Evolutionary conservation across 768 basidiomycete genomes (phyloP).

Genomic region (Lyophyllum atratum): DNA sequence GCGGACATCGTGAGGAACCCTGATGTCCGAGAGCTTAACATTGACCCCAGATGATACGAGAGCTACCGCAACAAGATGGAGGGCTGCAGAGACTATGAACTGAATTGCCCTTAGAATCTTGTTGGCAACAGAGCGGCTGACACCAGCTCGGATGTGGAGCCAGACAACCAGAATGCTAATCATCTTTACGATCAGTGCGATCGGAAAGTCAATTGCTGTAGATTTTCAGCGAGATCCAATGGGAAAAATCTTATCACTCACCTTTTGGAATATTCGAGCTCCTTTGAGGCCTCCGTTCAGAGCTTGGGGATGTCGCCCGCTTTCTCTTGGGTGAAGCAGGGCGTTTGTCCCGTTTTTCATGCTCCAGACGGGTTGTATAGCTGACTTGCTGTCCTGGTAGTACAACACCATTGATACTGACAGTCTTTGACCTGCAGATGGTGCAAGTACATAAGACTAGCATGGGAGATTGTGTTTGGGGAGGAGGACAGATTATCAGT

Average conservation of each 20-base stretch:
- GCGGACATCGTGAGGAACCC: constrained; percentile 24
- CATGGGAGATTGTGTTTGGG: background rate
- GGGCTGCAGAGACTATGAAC: constrained; percentile 15
- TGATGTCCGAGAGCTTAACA: constrained; percentile 4
- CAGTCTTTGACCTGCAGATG: background rate
- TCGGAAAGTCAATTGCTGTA: background rate
- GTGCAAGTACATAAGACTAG: background rate
- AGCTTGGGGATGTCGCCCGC: background rate
- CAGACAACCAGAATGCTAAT: constrained; percentile 21
- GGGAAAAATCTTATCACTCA: background rate
- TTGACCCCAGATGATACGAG: constrained; percentile 10
- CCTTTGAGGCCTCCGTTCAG: background rate
- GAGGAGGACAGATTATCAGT: no score
- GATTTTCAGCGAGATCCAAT: background rate
- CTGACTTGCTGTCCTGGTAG: background rate
- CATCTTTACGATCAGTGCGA: background rate
- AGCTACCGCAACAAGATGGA: constrained; percentile 7
- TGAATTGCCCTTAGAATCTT: constrained; percentile 18
- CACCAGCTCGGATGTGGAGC: constrained; percentile 22
- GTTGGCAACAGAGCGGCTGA: no score
- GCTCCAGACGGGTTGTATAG: background rate
- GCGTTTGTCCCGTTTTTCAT: background rate
- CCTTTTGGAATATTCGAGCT: background rate
- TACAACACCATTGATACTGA: background rate
- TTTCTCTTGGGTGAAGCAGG: background rate